Conservation (phyloP, 139 green algal species). For the Volvox africanus region DNA sequence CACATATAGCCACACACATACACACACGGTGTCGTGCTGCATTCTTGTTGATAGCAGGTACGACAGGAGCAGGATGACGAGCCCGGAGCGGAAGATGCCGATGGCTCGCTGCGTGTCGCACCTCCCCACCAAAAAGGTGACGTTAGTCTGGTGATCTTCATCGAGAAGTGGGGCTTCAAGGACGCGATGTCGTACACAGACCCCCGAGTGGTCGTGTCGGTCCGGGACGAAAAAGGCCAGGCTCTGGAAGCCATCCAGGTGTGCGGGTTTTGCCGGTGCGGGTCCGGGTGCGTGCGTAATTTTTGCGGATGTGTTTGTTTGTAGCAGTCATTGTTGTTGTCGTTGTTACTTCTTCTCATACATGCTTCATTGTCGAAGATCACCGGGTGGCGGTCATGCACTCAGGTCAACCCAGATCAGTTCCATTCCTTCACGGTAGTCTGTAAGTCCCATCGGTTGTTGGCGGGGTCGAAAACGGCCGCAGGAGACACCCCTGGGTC, state of each 20-base stretch:
- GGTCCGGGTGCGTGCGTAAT: too few relatives aligned
- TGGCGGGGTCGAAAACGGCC: background rate
- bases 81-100: background rate
- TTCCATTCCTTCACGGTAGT: too few relatives aligned
- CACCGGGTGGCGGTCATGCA: too few relatives aligned
- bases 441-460: too few relatives aligned
- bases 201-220: constrained; percentile 67
- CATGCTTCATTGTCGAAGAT: too few relatives aligned
- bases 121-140: constrained; percentile 53
- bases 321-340: too few relatives aligned
- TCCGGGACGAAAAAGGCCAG: constrained; percentile 63
- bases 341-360: too few relatives aligned
- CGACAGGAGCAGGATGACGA: constrained; percentile 21
- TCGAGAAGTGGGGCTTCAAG: constrained; percentile 77
- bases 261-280: too few relatives aligned
- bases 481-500: constrained; percentile 62
- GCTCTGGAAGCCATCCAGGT: constrained; percentile 69
- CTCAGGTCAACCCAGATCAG: too few relatives aligned
- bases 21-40: too few relatives aligned
- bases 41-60: background rate
- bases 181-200: constrained; percentile 63
- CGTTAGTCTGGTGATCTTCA: constrained; percentile 52
- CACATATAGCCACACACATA: too few relatives aligned
- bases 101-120: constrained; percentile 58
- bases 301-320: too few relatives aligned